Conservation (phyloP, 192 early-diverging fungal genomes). For the Podila epicladia region DNA sequence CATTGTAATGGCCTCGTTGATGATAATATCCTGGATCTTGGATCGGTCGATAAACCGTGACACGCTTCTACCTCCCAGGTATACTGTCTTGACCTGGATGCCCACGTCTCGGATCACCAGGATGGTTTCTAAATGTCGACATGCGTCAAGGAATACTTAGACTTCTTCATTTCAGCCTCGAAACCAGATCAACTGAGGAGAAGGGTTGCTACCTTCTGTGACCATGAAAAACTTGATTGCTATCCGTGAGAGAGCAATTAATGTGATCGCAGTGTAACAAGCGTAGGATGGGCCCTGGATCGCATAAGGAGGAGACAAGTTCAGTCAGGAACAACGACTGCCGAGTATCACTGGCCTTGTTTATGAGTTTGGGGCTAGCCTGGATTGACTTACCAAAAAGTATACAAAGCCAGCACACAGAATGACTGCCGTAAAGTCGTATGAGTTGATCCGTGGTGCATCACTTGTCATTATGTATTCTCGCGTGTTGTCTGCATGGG, state of each 20-base stretch:
- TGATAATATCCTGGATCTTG: constrained; percentile 73
- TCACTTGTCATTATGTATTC: constrained; percentile 58
- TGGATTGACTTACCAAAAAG: constrained; percentile 5
- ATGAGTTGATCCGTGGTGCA: constrained; percentile 43
- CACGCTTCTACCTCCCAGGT: constrained; percentile 56
- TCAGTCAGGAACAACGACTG: neutral
- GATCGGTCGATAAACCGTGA: constrained; percentile 71
- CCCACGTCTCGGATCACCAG: constrained; percentile 76
- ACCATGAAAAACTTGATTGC: constrained; percentile 42
- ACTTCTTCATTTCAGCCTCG: too few relatives aligned
- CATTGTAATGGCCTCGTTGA: constrained; percentile 82
- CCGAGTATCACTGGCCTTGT: neutral
- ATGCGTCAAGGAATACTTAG: neutral
- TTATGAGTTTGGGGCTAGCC: neutral
- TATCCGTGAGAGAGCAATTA: constrained; percentile 24
- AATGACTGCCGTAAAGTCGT: constrained; percentile 30
- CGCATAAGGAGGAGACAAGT: too few relatives aligned
- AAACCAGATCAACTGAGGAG: too few relatives aligned
- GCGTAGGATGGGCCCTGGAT: constrained; percentile 22
- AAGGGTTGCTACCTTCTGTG: constrained; percentile 33
- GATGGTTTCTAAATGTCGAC: constrained; percentile 62
- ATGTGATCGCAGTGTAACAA: constrained; percentile 18
- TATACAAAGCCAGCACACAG: constrained; percentile 23
- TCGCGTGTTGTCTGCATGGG: constrained; percentile 57
- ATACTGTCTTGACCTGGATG: constrained; percentile 69